Evolutionary conservation across 352 stramenopile species (phyloP).

Genomic region (Phytopythium litorale): DNA sequence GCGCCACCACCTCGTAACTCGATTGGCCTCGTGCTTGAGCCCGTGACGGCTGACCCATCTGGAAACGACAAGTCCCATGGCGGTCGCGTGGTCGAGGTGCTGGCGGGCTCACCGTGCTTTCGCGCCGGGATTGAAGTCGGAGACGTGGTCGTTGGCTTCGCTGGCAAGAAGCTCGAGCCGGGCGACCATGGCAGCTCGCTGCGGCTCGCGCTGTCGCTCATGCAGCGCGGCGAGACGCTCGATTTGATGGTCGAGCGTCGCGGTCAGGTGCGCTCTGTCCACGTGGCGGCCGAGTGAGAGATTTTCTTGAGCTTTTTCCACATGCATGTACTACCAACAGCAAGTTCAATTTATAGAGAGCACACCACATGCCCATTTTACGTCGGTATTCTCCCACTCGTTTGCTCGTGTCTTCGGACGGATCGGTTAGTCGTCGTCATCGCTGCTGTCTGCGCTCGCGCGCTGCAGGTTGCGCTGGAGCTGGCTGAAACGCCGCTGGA

Average conservation of each 20-base stretch:
- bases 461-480: conserved; percentile 60
- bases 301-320: not conserved
- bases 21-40: conserved; percentile 51
- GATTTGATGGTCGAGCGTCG: conserved; percentile 38
- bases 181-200: conserved; percentile 48
- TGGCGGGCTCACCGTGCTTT: conserved; percentile 43
- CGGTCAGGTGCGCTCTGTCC: conserved; percentile 32
- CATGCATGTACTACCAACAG: not conserved
- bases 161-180: conserved; percentile 35
- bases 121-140: conserved; percentile 43
- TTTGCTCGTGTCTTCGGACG: not conserved
- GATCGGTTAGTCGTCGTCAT: conserved; percentile 10
- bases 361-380: not conserved
- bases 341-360: conserved; percentile 7
- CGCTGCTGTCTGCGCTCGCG: conserved; percentile 44
- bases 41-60: conserved; percentile 9
- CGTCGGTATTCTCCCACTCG: not conserved
- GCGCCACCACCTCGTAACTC: conserved; percentile 38
- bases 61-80: conserved; percentile 6
- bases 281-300: conserved; percentile 37
- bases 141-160: conserved; percentile 51
- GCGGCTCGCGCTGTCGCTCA: conserved; percentile 49
- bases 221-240: conserved; percentile 46
- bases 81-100: conserved; percentile 45
- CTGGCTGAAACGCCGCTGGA: conserved; percentile 54